Evolutionary conservation across 306 rosid genomes (phyloP).

Genomic region (Ormosia emarginata): DNA sequence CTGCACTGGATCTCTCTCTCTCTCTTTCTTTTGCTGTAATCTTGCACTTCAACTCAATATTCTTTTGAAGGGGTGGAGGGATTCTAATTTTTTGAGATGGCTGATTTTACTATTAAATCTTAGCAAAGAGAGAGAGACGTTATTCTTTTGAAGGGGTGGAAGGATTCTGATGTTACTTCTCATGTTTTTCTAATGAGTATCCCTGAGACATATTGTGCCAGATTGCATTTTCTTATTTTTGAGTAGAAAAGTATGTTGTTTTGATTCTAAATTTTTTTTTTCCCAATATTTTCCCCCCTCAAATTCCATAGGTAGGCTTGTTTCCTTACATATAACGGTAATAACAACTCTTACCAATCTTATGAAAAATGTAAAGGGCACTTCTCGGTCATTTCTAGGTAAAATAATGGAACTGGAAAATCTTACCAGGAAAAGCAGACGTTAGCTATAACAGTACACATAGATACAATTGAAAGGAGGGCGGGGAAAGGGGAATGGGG

Average conservation of each 20-base stretch:
- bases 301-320: not conserved
- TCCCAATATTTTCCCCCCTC: not conserved
- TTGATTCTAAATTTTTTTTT: not conserved
- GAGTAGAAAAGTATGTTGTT: not conserved
- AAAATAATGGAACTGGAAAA: constrained; percentile 28
- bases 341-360: not conserved
- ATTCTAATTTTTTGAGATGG: not conserved
- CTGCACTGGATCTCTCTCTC: not conserved
- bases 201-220: not conserved
- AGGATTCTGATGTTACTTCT: not conserved
- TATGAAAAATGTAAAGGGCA: constrained; percentile 24
- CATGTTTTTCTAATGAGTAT: not conserved
- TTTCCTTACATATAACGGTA: not conserved
- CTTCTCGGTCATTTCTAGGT: constrained; percentile 29
- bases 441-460: constrained; percentile 17
- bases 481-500: constrained; percentile 11
- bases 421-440: constrained; percentile 20
- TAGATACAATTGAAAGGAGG: constrained; percentile 11
- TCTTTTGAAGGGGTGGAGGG: not conserved
- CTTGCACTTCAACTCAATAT: not conserved
- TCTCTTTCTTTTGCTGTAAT: not conserved
- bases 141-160: not conserved
- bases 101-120: not conserved
- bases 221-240: not conserved
- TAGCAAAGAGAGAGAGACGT: not conserved